phyloP scores from a whole-genome alignment of 2,329 filamentous ascomycete genomes.

The Cladophialophora bantiana region DNA sequence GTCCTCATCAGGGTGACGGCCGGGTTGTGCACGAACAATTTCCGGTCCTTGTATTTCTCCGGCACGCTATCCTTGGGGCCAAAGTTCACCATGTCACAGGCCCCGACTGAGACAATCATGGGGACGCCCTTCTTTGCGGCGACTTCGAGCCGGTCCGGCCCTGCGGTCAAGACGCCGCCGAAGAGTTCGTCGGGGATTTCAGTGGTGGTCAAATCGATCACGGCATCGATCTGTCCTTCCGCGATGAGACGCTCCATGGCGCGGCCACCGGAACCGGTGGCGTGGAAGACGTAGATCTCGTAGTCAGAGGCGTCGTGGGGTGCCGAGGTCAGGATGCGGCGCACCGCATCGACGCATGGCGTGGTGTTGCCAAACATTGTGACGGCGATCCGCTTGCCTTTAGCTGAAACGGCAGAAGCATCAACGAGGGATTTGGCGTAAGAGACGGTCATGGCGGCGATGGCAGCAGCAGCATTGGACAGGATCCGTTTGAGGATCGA shows the following conservation, averaged over 20 bases:
- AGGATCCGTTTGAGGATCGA: constrained; percentile 64
- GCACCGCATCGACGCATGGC: constrained; percentile 65
- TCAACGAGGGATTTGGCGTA: constrained; percentile 45
- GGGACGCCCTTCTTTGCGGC: constrained; percentile 66
- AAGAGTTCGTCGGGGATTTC: constrained; percentile 70
- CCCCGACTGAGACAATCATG: constrained; percentile 61
- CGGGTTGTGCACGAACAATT: constrained; percentile 70
- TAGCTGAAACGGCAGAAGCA: constrained; percentile 19
- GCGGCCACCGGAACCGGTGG: constrained; percentile 71
- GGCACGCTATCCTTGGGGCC: constrained; percentile 64
- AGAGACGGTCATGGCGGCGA: constrained; percentile 63
- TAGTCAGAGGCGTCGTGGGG: constrained; percentile 46
- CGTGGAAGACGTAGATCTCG: constrained; percentile 73
- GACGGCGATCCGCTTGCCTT: constrained; percentile 64
- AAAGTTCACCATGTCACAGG: constrained; percentile 70
- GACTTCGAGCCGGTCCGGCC: constrained; percentile 62
- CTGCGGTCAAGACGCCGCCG: constrained; percentile 69
- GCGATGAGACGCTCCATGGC: constrained; percentile 71
- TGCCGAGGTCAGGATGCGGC: constrained; percentile 43
- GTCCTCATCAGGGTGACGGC: constrained; percentile 72
- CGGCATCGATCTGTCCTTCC: constrained; percentile 66
- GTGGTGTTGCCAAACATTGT: constrained; percentile 81
- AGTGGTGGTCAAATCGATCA: constrained; percentile 75
- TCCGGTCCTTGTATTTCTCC: constrained; percentile 58
- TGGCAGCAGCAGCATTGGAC: constrained; percentile 67